phyloP scores from a whole-genome alignment of 2,329 filamentous ascomycete species.

The Fusarium tuaranense region DNA sequence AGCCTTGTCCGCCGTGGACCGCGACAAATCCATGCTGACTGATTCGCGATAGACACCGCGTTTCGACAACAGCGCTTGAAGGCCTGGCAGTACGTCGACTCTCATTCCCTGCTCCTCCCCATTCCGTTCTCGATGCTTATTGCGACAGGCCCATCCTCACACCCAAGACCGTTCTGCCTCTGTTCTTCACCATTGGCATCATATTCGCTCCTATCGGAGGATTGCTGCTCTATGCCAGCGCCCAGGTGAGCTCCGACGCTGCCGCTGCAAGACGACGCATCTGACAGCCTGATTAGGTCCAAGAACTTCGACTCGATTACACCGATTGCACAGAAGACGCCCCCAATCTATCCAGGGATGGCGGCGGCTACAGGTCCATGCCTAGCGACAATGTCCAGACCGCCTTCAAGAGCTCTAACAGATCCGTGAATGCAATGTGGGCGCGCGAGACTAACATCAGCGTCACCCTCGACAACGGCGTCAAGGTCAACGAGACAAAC shows the following conservation, averaged over 20 bases:
- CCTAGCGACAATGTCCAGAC: conserved; percentile 68
- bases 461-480: conserved; percentile 48
- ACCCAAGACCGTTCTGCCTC: conserved; percentile 89
- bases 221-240: conserved; percentile 85
- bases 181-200: conserved; percentile 91
- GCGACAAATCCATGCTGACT: conserved; percentile 31
- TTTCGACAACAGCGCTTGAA: conserved; percentile 97
- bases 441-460: conserved; percentile 53
- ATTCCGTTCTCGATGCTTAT: conserved; percentile 51
- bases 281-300: conserved; percentile 68
- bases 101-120: conserved; percentile 1
- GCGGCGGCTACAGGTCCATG: conserved; percentile 60
- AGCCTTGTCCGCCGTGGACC: conserved; percentile 11
- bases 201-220: conserved; percentile 96
- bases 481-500: conserved; percentile 52
- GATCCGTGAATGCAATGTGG: conserved; percentile 56
- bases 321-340: conserved; percentile 77
- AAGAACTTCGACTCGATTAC: conserved; percentile 93
- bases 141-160: conserved; percentile 85
- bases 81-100: conserved; percentile 87
- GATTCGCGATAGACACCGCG: conserved; percentile 78
- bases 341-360: conserved; percentile 49
- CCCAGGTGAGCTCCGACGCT: conserved; percentile 65
- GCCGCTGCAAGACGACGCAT: background rate
- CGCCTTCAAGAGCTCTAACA: conserved; percentile 75